phyloP scores from a whole-genome alignment of 345 rosid species.

The Populus ilicifolia region DNA sequence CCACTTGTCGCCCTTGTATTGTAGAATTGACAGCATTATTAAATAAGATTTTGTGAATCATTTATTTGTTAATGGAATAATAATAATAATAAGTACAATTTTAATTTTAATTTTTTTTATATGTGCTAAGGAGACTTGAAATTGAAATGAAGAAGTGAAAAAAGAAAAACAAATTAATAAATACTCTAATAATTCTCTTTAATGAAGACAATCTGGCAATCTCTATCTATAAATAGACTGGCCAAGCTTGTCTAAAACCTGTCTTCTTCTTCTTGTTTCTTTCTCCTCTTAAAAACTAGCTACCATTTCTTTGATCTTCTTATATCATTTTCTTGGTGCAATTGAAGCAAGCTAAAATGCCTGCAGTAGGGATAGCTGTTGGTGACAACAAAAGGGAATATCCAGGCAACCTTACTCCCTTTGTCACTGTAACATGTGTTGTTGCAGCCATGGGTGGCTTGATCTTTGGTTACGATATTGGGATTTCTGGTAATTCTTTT shows the following conservation, averaged over 20 bases:
- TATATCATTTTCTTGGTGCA: not conserved
- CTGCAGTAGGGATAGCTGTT: constrained; percentile 30
- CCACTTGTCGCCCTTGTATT: no score
- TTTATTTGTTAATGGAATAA: no score
- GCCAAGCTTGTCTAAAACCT: constrained; percentile 4
- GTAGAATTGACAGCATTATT: no score
- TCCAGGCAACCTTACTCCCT: constrained; percentile 80
- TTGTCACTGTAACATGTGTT: constrained; percentile 67
- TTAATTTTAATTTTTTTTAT: no score
- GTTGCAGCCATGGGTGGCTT: constrained; percentile 98
- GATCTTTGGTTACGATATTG: constrained; percentile 93
- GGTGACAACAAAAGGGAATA: constrained; percentile 48
- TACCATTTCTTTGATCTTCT: not conserved
- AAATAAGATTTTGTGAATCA: no score
- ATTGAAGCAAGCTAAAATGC: constrained; percentile 10
- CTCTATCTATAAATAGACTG: constrained; percentile 23
- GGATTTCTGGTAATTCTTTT: constrained; percentile 65
- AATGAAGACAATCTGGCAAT: not conserved
- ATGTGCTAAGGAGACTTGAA: no score
- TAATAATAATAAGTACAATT: no score
- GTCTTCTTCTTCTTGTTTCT: no score
- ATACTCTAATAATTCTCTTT: not conserved
- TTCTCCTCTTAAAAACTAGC: not conserved
- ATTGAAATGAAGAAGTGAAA: no score
- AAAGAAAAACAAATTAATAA: not conserved